phyloP scores from a whole-genome alignment of 352 stramenopile genomes.

The Globisporangium heterothallicum region DNA sequence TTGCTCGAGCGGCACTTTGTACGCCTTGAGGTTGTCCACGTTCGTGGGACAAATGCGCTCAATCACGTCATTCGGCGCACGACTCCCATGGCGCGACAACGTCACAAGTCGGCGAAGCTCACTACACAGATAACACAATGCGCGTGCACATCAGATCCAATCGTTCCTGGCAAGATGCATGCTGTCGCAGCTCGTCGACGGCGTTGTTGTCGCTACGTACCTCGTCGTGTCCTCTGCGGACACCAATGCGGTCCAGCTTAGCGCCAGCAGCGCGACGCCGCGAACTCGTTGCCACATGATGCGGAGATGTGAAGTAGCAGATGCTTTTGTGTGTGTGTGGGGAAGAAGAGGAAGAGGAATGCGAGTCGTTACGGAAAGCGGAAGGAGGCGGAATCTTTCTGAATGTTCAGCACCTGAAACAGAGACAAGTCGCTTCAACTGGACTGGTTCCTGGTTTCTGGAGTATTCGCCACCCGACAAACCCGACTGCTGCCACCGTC shows the following conservation, averaged over 20 bases:
- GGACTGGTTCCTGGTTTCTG: too few relatives aligned
- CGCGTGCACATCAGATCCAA: too few relatives aligned
- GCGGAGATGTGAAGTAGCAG: not conserved
- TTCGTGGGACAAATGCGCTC: slow-evolving; percentile 61
- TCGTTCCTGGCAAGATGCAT: too few relatives aligned
- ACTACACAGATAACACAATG: slow-evolving; percentile 22
- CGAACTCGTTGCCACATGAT: not conserved
- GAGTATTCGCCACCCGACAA: too few relatives aligned
- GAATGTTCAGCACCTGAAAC: too few relatives aligned
- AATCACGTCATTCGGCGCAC: slow-evolving; percentile 65
- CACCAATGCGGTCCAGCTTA: not conserved
- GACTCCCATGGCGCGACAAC: slow-evolving; percentile 75
- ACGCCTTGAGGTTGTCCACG: slow-evolving; percentile 55
- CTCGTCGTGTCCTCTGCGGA: not conserved
- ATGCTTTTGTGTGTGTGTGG: not conserved
- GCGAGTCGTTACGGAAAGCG: too few relatives aligned
- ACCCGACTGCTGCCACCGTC: too few relatives aligned
- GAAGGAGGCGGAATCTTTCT: too few relatives aligned
- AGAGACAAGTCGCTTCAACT: too few relatives aligned
- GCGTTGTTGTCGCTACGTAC: not conserved
- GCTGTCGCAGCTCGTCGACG: not conserved
- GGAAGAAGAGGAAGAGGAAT: not conserved
- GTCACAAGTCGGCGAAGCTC: slow-evolving; percentile 71
- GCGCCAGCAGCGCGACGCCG: not conserved
- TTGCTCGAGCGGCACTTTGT: slow-evolving; percentile 77